These are phyloP conservation scores for Alternaria metachromatica DNA, from an alignment of 2,329 filamentous ascomycete species.

Conservation along the genomic window DNA sequence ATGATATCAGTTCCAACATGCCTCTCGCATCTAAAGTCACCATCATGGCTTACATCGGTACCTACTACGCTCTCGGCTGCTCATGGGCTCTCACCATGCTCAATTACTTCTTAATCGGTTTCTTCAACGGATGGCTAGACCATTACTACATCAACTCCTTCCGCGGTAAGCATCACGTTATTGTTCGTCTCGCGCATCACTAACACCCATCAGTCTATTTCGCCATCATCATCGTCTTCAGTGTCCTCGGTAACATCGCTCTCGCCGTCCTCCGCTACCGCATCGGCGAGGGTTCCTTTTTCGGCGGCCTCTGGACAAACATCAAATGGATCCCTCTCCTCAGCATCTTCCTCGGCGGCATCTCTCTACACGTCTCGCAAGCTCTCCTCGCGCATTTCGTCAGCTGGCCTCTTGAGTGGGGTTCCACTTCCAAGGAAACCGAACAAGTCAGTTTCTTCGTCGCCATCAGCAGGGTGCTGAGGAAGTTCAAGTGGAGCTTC, in stretches of 20 bases:
- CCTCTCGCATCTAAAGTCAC: conserved; percentile 72
- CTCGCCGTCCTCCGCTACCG: conserved; percentile 70
- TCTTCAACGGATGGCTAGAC: conserved; percentile 76
- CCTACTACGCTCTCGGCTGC: conserved; percentile 74
- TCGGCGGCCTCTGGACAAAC: conserved; percentile 61
- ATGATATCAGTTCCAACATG: conserved; percentile 58
- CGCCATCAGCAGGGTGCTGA: conserved; percentile 79
- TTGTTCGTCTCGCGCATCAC: background rate
- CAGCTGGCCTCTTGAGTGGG: conserved; percentile 85
- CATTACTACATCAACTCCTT: conserved; percentile 80
- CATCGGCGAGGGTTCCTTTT: conserved; percentile 60
- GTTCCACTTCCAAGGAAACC: conserved; percentile 81
- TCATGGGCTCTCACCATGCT: conserved; percentile 70
- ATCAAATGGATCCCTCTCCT: conserved; percentile 70
- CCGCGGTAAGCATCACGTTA: conserved; percentile 52
- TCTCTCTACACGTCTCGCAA: conserved; percentile 81
- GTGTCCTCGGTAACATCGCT: conserved; percentile 64
- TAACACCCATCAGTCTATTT: conserved; percentile 57
- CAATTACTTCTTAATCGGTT: conserved; percentile 76
- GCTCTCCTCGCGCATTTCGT: conserved; percentile 84
- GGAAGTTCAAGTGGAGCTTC: conserved; percentile 72
- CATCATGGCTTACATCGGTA: conserved; percentile 73
- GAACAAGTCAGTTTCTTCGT: conserved; percentile 85
- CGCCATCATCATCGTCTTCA: conserved; percentile 70
- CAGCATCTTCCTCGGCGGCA: conserved; percentile 81